Conservation (phyloP, 176 grass and related monocot genomes). For the Elymus sibiricus region DNA sequence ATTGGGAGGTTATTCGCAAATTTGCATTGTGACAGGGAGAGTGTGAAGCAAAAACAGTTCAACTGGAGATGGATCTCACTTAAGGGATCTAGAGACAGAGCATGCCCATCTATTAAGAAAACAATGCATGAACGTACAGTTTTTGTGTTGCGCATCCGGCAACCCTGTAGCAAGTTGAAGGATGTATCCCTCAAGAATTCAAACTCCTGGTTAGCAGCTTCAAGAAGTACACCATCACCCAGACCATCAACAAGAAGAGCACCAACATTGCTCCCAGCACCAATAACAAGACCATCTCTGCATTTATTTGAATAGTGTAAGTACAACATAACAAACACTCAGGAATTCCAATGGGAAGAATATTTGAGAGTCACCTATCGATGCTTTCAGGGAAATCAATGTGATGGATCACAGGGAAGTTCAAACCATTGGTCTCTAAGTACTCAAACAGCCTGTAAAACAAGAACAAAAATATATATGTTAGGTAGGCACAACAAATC, state of each 20-base stretch:
- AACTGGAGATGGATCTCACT: not conserved
- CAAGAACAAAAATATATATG: constrained; percentile 19
- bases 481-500: not conserved
- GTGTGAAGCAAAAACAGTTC: not conserved
- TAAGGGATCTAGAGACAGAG: constrained; percentile 3
- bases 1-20: not conserved
- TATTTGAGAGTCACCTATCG: constrained; percentile 41
- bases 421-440: constrained; percentile 68
- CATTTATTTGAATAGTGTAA: constrained; percentile 33
- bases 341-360: not conserved
- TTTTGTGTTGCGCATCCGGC: constrained; percentile 99
- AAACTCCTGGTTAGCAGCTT: constrained; percentile 78
- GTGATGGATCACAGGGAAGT: constrained; percentile 91
- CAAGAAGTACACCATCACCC: constrained; percentile 85
- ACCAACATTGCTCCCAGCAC: constrained; percentile 73
- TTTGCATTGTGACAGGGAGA: not conserved
- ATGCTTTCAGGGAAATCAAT: constrained; percentile 68
- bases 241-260: constrained; percentile 96
- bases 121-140: constrained; percentile 50
- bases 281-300: constrained; percentile 96
- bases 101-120: not conserved
- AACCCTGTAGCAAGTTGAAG: constrained; percentile 96
- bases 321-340: not conserved
- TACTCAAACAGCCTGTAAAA: constrained; percentile 86
- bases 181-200: constrained; percentile 93